Percentiles rank a stretch among this genome's conserved stretches.
Evolutionary conservation across 1,139 yeast species (phyloP).

Genomic region (Kodamaea ohmeri): DNA sequence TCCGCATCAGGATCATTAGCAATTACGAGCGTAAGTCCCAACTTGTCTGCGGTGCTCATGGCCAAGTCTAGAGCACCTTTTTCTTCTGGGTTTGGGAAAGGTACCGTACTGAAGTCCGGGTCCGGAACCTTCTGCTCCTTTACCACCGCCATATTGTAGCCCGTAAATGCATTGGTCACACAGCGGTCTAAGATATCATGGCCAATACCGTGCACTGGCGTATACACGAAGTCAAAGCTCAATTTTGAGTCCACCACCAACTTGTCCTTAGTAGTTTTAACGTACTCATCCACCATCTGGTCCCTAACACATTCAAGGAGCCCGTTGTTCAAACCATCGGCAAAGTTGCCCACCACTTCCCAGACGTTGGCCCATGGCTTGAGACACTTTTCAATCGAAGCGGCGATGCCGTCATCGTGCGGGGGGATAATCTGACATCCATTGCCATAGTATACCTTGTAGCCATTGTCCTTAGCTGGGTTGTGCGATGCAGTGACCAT

Average conservation of each 20-base stretch:
- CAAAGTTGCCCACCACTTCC: constrained; percentile 43
- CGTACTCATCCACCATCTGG: constrained; percentile 36
- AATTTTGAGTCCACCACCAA: constrained; percentile 22
- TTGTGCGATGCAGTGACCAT: constrained; percentile 98
- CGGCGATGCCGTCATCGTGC: constrained; percentile 72
- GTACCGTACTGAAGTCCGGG: constrained; percentile 81
- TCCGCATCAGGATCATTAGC: constrained; percentile 99
- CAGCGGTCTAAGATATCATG: constrained; percentile 41
- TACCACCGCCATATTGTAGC: constrained; percentile 34
- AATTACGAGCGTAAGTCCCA: constrained; percentile 53
- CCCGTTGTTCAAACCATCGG: constrained; percentile 19
- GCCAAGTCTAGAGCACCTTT: constrained; percentile 84
- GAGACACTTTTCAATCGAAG: constrained; percentile 56
- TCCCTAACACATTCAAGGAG: constrained; percentile 28
- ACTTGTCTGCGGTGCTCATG: constrained; percentile 49
- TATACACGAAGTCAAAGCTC: constrained; percentile 61
- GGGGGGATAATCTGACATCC: constrained; percentile 98
- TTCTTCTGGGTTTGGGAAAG: constrained; percentile 95
- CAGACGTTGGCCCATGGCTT: constrained; percentile 57
- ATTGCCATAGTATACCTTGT: constrained; percentile 88
- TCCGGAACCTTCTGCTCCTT: constrained; percentile 69
- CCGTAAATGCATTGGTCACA: constrained; percentile 13
- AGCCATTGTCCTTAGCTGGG: constrained; percentile 88
- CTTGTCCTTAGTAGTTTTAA: constrained; percentile 27
- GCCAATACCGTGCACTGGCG: constrained; percentile 97